phyloP scores from a whole-genome alignment of 768 basidiomycete genomes.

The Russula abietina region DNA sequence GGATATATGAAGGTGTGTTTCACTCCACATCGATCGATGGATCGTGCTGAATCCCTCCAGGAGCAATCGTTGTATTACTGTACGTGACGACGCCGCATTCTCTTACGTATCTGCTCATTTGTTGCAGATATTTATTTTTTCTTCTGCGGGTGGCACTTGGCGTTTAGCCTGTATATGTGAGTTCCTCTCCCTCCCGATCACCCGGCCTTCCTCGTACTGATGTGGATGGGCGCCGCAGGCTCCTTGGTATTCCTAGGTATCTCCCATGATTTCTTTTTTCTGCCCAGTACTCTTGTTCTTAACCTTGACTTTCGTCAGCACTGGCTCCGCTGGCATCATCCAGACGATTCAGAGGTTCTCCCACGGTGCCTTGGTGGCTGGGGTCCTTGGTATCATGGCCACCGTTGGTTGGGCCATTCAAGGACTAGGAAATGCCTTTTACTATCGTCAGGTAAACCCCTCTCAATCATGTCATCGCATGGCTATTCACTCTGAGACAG shows the following conservation, averaged over 20 bases:
- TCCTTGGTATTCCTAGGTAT: constrained; percentile 87
- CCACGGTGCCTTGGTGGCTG: constrained; percentile 67
- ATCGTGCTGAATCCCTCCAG: constrained; percentile 38
- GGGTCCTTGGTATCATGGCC: constrained; percentile 71
- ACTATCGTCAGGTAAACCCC: constrained; percentile 63
- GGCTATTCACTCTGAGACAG: constrained; percentile 34
- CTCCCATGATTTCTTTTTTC: constrained; percentile 14
- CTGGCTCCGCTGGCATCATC: constrained; percentile 92
- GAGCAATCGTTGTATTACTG: constrained; percentile 94
- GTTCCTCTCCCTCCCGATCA: constrained; percentile 24
- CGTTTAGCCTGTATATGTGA: constrained; percentile 90
- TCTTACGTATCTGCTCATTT: constrained; percentile 22
- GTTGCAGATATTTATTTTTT: constrained; percentile 90
- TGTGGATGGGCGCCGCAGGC: constrained; percentile 45
- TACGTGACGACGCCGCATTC: constrained; percentile 36
- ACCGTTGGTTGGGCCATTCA: constrained; percentile 87
- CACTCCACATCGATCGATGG: constrained; percentile 1
- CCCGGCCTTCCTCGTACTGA: constrained; percentile 19
- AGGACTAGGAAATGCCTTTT: constrained; percentile 72
- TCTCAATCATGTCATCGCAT: constrained; percentile 18
- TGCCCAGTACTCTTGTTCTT: not conserved
- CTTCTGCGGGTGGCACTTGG: constrained; percentile 91
- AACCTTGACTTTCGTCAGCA: constrained; percentile 40
- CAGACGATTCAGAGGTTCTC: constrained; percentile 82
- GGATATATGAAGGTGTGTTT: constrained; percentile 86